Evolutionary conservation across 192 early-diverging fungal species (phyloP).

Genomic region (Lobosporangium transversale): DNA sequence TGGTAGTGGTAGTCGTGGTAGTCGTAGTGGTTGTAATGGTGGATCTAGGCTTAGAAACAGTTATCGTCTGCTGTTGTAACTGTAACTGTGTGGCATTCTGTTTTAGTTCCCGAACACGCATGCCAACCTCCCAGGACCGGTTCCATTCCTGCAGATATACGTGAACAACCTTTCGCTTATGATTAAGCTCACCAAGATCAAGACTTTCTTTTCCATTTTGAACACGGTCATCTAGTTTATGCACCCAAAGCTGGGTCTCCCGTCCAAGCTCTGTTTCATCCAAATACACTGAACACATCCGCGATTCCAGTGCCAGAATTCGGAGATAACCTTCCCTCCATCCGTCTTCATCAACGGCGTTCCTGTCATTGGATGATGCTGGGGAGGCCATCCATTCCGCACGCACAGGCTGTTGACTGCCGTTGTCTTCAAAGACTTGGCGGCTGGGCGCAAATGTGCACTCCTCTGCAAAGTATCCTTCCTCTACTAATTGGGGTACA

Average conservation of each 20-base stretch:
- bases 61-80: no score
- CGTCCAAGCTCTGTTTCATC: slow-evolving; percentile 17
- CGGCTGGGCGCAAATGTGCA: slow-evolving; percentile 17
- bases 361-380: background rate
- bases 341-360: slow-evolving; percentile 3
- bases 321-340: slow-evolving; percentile 24
- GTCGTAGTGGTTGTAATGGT: no score
- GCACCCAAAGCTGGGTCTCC: slow-evolving; percentile 29
- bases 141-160: slow-evolving; percentile 33
- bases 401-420: slow-evolving; percentile 15
- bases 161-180: slow-evolving; percentile 16
- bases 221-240: background rate
- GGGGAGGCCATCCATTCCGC: slow-evolving; percentile 4
- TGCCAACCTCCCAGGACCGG: slow-evolving; percentile 11
- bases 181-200: slow-evolving; percentile 10
- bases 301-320: slow-evolving; percentile 26
- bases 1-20: no score
- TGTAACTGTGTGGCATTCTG: background rate
- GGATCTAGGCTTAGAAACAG: no score
- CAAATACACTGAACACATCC: slow-evolving; percentile 20
- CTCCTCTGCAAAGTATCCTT: background rate
- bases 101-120: slow-evolving; percentile 19
- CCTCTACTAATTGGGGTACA: background rate
- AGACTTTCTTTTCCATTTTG: background rate
- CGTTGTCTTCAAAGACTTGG: slow-evolving; percentile 44